These are phyloP conservation scores for Amoeboaphelidium protococcarum DNA, from an alignment of 371 early-diverging fungal species.

Conservation along the genomic window DNA sequence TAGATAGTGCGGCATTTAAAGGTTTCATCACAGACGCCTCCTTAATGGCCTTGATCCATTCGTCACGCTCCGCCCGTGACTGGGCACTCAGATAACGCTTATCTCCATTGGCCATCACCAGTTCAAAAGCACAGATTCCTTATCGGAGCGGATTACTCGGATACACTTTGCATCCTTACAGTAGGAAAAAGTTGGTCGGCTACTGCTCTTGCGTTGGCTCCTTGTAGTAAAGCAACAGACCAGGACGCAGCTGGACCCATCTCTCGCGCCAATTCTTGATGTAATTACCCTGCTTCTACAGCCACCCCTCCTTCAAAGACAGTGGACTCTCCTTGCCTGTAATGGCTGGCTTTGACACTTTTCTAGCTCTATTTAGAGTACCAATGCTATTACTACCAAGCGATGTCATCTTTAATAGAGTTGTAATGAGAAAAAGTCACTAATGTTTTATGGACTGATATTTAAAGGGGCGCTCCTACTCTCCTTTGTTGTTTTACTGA, in stretches of 20 bases:
- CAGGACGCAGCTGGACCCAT: slow-evolving; percentile 4
- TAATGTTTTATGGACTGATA: too few species aligned
- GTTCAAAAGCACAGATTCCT: slow-evolving; percentile 4
- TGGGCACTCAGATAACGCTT: slow-evolving; percentile 4
- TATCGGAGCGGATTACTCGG: slow-evolving; percentile 1
- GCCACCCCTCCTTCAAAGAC: slow-evolving; percentile 5
- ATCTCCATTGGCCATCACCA: slow-evolving; percentile 6
- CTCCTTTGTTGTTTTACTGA: too few species aligned
- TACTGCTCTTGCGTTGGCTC: slow-evolving; percentile 3
- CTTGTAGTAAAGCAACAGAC: slow-evolving; percentile 5
- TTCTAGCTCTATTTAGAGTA: too few species aligned
- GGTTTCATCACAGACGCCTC: background rate
- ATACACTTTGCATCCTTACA: slow-evolving; percentile 1
- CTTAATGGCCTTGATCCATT: slow-evolving; percentile 4
- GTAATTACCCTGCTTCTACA: slow-evolving; percentile 6
- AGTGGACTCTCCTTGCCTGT: slow-evolving; percentile 1
- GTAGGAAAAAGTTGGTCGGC: slow-evolving; percentile 6
- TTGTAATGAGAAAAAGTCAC: too few species aligned
- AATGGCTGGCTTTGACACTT: too few species aligned
- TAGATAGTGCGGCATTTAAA: background rate
- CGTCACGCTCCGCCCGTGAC: slow-evolving; percentile 3
- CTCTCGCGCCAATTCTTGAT: slow-evolving; percentile 7
- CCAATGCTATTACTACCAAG: too few species aligned
- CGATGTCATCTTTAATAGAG: too few species aligned
- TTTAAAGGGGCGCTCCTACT: too few species aligned